Evolutionary conservation across 805 yeast species (phyloP).

Genomic region (Candida awuae): DNA sequence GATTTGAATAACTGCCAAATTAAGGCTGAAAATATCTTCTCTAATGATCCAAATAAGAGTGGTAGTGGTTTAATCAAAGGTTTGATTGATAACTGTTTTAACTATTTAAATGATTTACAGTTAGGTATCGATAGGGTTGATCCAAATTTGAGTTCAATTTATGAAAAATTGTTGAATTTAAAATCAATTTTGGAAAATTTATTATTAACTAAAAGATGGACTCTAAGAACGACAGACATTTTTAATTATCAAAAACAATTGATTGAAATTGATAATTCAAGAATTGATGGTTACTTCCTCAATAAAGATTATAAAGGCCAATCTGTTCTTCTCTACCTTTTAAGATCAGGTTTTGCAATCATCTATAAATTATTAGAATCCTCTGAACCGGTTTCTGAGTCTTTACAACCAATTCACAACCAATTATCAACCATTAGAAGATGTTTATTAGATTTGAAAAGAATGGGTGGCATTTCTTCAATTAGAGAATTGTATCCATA

Average conservation of each 20-base stretch:
- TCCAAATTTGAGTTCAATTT: conserved; percentile 48
- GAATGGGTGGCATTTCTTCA: conserved; percentile 86
- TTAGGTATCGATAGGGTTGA: conserved; percentile 41
- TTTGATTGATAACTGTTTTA: conserved; percentile 75
- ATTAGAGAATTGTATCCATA: conserved; percentile 91
- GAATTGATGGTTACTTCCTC: conserved; percentile 54
- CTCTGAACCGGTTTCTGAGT: conserved; percentile 92
- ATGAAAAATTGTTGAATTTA: conserved; percentile 53
- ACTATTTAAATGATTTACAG: conserved; percentile 58
- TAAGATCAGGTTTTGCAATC: conserved; percentile 85
- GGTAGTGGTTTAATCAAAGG: conserved; percentile 55
- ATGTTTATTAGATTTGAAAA: conserved; percentile 80
- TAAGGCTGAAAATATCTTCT: conserved; percentile 18
- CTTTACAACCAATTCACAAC: conserved; percentile 87
- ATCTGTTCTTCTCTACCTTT: conserved; percentile 58
- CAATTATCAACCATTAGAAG: conserved; percentile 87
- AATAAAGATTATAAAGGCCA: conserved; percentile 43
- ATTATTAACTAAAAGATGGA: conserved; percentile 93
- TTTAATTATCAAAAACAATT: conserved; percentile 72
- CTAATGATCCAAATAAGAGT: conserved; percentile 19
- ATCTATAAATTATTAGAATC: conserved; percentile 84
- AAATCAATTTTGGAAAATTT: conserved; percentile 74
- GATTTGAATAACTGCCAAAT: conserved; percentile 20
- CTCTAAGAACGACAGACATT: conserved; percentile 90
- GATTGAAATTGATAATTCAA: conserved; percentile 62